These are phyloP conservation scores for Schizochytrium sp. DNA, from an alignment of 108 stramenopile species.

Conservation along the genomic window DNA sequence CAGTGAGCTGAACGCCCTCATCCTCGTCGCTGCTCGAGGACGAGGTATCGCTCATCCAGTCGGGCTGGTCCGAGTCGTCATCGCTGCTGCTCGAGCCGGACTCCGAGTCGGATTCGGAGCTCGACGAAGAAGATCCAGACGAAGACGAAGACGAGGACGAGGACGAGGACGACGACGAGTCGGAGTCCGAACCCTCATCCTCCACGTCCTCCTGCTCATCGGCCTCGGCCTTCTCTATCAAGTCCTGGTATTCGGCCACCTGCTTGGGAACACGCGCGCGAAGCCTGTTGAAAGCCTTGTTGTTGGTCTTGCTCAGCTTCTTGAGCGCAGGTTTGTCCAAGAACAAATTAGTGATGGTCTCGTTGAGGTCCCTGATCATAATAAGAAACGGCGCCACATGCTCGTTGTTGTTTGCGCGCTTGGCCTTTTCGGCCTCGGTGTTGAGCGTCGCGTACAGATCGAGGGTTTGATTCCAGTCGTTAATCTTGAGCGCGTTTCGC, in stretches of 20 bases:
- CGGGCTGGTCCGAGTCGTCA: conserved; percentile 35
- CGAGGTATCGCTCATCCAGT: conserved; percentile 23
- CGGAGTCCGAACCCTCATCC: conserved; percentile 32
- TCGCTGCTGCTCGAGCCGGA: conserved; percentile 29
- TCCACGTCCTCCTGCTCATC: conserved; percentile 4
- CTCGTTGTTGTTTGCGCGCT: conserved; percentile 52
- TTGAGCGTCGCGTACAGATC: conserved; percentile 69
- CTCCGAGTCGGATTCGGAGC: conserved; percentile 28
- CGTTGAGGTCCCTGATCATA: conserved; percentile 75
- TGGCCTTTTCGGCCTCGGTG: conserved; percentile 74
- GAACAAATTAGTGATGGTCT: conserved; percentile 60
- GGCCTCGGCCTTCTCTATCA: background rate
- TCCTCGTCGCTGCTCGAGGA: conserved; percentile 30
- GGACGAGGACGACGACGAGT: conserved; percentile 21
- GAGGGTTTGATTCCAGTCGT: conserved; percentile 55
- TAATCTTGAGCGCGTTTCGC: conserved; percentile 69
- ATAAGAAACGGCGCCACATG: conserved; percentile 75
- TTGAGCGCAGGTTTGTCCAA: conserved; percentile 84
- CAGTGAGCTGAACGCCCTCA: conserved; percentile 57
- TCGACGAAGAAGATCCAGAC: conserved; percentile 25
- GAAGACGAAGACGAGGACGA: conserved; percentile 4
- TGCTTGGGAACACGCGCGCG: background rate
- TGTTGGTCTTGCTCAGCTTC: conserved; percentile 78
- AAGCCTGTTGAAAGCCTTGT: conserved; percentile 80
- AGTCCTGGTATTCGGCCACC: background rate